Evolutionary conservation across 352 stramenopile genomes (phyloP).

Genomic region (Globisporangium iwayamae): DNA sequence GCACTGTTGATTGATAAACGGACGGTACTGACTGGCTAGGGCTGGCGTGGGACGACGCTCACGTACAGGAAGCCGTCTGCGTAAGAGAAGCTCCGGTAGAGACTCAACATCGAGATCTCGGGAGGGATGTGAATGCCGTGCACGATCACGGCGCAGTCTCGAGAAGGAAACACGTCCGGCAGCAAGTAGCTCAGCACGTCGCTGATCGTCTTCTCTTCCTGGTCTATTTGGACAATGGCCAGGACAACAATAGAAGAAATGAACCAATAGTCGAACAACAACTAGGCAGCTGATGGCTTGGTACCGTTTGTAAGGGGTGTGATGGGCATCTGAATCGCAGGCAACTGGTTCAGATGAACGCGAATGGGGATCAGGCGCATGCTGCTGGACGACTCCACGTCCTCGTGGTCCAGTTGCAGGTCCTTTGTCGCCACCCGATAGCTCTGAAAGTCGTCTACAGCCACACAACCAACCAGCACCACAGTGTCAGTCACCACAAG

Average conservation of each 20-base stretch:
- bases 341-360: constrained; percentile 49
- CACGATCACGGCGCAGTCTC: constrained; percentile 29
- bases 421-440: constrained; percentile 53
- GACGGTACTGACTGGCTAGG: neutral
- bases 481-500: neutral
- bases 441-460: constrained; percentile 42
- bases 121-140: constrained; percentile 55
- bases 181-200: constrained; percentile 58
- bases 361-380: constrained; percentile 60
- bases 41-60: constrained; percentile 21
- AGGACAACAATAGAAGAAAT: neutral
- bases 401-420: constrained; percentile 35
- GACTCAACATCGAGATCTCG: constrained; percentile 46
- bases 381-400: constrained; percentile 24
- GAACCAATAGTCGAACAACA: neutral
- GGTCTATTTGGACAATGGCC: constrained; percentile 15
- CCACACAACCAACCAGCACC: neutral
- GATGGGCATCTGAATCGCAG: constrained; percentile 73
- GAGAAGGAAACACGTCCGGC: constrained; percentile 50
- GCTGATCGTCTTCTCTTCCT: constrained; percentile 35
- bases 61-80: constrained; percentile 79
- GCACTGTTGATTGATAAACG: no score
- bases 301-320: constrained; percentile 38
- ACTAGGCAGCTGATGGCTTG: neutral
- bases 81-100: constrained; percentile 70